Conservation (phyloP, 2,329 filamentous ascomycete species). For the Sarocladiaceae sp. region DNA sequence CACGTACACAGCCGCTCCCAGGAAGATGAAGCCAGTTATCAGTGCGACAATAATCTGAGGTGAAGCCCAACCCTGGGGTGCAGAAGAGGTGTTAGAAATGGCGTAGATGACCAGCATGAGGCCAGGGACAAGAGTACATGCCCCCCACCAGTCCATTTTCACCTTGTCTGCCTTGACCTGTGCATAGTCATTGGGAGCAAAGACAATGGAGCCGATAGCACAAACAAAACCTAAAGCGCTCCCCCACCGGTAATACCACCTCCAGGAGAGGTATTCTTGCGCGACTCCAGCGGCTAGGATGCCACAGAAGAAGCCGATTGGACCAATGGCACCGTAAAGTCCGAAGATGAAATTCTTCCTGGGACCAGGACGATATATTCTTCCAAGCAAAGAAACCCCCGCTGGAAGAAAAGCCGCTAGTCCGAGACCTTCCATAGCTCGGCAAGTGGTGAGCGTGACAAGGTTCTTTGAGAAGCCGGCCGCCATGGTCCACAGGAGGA, state of each 20-base stretch:
- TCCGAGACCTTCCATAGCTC: slow-evolving; percentile 65
- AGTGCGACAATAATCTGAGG: slow-evolving; percentile 61
- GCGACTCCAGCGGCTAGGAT: slow-evolving; percentile 62
- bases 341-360: slow-evolving; percentile 62
- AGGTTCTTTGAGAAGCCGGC: slow-evolving; percentile 61
- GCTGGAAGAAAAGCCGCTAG: slow-evolving; percentile 65
- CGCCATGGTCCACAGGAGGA: slow-evolving; percentile 59
- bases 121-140: slow-evolving; percentile 48
- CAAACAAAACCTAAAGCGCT: slow-evolving; percentile 38
- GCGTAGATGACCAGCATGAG: slow-evolving; percentile 65
- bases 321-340: slow-evolving; percentile 52
- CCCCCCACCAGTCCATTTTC: slow-evolving; percentile 60
- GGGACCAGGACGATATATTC: slow-evolving; percentile 61
- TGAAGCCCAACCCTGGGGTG: slow-evolving; percentile 56
- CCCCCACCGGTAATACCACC: slow-evolving; percentile 67
- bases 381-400: slow-evolving; percentile 62
- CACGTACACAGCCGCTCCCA: slow-evolving; percentile 54
- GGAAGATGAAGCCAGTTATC: slow-evolving; percentile 48
- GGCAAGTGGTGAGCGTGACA: slow-evolving; percentile 63
- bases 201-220: slow-evolving; percentile 39
- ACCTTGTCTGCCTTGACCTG: slow-evolving; percentile 23
- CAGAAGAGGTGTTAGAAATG: slow-evolving; percentile 62
- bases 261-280: slow-evolving; percentile 55
- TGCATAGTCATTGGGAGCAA: slow-evolving; percentile 30
- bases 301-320: slow-evolving; percentile 54